These are phyloP conservation scores for Smittium culicis DNA, from an alignment of 371 early-diverging fungal species.

Conservation along the genomic window DNA sequence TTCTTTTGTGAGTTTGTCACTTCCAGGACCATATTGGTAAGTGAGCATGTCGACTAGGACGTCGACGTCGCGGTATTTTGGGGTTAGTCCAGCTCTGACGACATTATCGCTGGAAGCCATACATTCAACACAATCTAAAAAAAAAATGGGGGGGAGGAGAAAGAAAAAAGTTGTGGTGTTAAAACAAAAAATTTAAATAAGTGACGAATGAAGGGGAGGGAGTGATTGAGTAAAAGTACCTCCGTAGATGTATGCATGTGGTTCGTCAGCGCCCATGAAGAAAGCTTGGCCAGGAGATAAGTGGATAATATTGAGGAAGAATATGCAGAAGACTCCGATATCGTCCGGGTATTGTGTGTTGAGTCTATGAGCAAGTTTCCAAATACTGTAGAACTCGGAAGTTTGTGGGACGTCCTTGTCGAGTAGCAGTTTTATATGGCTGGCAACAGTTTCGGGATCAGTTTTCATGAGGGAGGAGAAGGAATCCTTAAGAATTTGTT, in stretches of 20 bases:
- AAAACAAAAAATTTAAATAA: too few relatives aligned
- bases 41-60: constrained; percentile 86
- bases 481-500: constrained; percentile 41
- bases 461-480: constrained; percentile 60
- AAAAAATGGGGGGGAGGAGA: not conserved
- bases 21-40: constrained; percentile 65
- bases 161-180: too few relatives aligned
- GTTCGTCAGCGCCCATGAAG: constrained; percentile 91
- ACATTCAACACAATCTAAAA: constrained; percentile 82
- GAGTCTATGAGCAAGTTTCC: constrained; percentile 57
- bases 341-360: constrained; percentile 81
- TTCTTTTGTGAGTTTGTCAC: constrained; percentile 54
- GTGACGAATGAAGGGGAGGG: not conserved
- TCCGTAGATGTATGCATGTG: constrained; percentile 93
- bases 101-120: constrained; percentile 98
- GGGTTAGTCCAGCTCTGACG: constrained; percentile 91
- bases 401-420: constrained; percentile 20
- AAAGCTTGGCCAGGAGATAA: constrained; percentile 80
- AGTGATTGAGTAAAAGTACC: too few relatives aligned
- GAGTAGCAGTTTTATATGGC: constrained; percentile 39
- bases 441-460: constrained; percentile 34
- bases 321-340: constrained; percentile 73
- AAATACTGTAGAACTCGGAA: constrained; percentile 12
- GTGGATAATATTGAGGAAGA: constrained; percentile 73
- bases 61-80: constrained; percentile 93